Evolutionary conservation across 2,329 filamentous ascomycete species (phyloP).

Genomic region (Aspergillus sp.): DNA sequence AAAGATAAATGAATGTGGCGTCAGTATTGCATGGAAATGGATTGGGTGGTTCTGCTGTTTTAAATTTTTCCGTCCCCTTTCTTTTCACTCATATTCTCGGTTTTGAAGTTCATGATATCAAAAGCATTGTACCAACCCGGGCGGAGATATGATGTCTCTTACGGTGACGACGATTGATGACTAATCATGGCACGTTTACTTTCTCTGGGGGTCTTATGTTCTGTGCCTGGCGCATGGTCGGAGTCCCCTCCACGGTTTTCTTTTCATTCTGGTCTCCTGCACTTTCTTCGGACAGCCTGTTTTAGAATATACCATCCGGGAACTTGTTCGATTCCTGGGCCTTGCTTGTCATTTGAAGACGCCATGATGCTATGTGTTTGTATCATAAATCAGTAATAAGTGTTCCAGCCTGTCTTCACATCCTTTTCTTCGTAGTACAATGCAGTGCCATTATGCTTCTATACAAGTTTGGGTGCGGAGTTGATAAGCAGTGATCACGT

Average conservation of each 20-base stretch:
- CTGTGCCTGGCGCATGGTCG: slow-evolving; percentile 25
- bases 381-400: slow-evolving; percentile 21
- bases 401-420: too few species aligned
- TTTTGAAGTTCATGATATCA: slow-evolving; percentile 15
- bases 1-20: slow-evolving; percentile 13
- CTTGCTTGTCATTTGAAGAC: slow-evolving; percentile 7
- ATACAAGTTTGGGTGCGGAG: not conserved
- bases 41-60: slow-evolving; percentile 13
- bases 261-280: slow-evolving; percentile 17
- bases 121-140: slow-evolving; percentile 14
- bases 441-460: not conserved
- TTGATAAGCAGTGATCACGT: slow-evolving; percentile 16
- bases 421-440: too few species aligned
- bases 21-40: slow-evolving; percentile 21
- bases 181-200: slow-evolving; percentile 19
- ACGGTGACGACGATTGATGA: slow-evolving; percentile 21
- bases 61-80: not conserved
- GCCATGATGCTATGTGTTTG: slow-evolving; percentile 12
- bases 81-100: slow-evolving; percentile 9
- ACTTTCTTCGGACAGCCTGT: slow-evolving; percentile 26
- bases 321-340: slow-evolving; percentile 24
- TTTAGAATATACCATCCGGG: slow-evolving; percentile 36
- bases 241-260: slow-evolving; percentile 10
- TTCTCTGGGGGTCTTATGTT: slow-evolving; percentile 6
- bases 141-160: slow-evolving; percentile 11